Conservation (phyloP, 2,329 filamentous ascomycete species). For the Chaetomium sp. region DNA sequence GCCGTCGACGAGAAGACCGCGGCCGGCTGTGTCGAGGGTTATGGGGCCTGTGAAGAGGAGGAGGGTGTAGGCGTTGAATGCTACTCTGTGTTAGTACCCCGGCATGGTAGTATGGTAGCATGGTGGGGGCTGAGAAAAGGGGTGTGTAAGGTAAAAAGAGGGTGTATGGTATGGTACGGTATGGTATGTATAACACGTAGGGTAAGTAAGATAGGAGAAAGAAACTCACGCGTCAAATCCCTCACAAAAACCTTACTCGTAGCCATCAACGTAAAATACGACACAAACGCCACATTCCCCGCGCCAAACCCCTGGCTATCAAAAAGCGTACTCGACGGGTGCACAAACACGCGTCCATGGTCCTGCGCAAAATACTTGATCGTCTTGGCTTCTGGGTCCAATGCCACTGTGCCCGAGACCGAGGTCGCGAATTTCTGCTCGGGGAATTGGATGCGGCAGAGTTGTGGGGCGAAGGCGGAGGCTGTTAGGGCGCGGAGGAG, state of each 20-base stretch:
- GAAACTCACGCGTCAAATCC: conserved; percentile 72
- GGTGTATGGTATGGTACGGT: background rate
- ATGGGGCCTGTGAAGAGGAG: conserved; percentile 84
- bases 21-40: conserved; percentile 76
- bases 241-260: conserved; percentile 89
- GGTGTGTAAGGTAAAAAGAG: background rate
- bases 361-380: conserved; percentile 92
- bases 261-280: conserved; percentile 86
- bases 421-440: conserved; percentile 92
- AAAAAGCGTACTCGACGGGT: conserved; percentile 83
- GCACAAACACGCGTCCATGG: conserved; percentile 83
- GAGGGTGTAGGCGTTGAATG: conserved; percentile 83
- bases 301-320: conserved; percentile 67
- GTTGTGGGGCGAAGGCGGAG: conserved; percentile 73
- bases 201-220: background rate
- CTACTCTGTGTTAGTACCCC: conserved; percentile 30
- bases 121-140: background rate
- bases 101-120: background rate
- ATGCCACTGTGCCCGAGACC: conserved; percentile 80
- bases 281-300: conserved; percentile 68
- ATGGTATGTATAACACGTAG: background rate
- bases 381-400: conserved; percentile 84
- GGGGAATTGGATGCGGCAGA: conserved; percentile 86
- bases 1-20: conserved; percentile 83
- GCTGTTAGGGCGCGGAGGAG: conserved; percentile 66